Conservation (phyloP, 106 monocot species). For the Amphibolis antarctica region DNA sequence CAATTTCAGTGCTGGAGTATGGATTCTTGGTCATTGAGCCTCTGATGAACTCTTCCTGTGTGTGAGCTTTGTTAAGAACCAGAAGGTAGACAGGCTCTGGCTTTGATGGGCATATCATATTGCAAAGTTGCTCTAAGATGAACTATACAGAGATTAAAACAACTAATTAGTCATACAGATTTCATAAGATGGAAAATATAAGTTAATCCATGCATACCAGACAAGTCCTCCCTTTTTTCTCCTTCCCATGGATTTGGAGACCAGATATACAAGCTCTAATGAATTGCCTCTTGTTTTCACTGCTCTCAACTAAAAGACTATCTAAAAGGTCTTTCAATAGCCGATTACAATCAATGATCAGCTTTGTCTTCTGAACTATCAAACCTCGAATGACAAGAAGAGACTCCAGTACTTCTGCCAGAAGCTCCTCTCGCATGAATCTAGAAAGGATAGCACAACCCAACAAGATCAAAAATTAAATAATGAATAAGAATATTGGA, state of each 20-base stretch:
- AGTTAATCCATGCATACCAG: conserved; percentile 47
- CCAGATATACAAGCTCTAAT: conserved; percentile 93
- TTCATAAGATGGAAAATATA: too few species aligned
- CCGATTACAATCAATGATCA: conserved; percentile 80
- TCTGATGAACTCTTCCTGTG: conserved; percentile 97
- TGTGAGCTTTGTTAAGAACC: conserved; percentile 87
- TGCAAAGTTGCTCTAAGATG: conserved; percentile 96
- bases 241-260: conserved; percentile 67
- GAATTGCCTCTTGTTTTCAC: conserved; percentile 84
- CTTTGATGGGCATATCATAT: conserved; percentile 88
- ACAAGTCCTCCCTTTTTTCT: conserved; percentile 62
- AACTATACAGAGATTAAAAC: conserved; percentile 47
- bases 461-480: background rate
- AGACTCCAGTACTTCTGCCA: conserved; percentile 84
- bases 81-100: conserved; percentile 86
- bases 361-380: conserved; percentile 94
- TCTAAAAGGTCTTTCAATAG: conserved; percentile 93
- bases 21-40: conserved; percentile 99
- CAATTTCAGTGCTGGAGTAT: conserved; percentile 86
- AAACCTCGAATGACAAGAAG: conserved; percentile 89
- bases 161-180: background rate
- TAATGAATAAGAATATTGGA: too few species aligned
- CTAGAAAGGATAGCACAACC: conserved; percentile 13
- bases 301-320: conserved; percentile 77
- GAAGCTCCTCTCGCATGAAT: conserved; percentile 76